Conservation (phyloP, 75 land plant species). For the Adiantum capillusveneris region DNA sequence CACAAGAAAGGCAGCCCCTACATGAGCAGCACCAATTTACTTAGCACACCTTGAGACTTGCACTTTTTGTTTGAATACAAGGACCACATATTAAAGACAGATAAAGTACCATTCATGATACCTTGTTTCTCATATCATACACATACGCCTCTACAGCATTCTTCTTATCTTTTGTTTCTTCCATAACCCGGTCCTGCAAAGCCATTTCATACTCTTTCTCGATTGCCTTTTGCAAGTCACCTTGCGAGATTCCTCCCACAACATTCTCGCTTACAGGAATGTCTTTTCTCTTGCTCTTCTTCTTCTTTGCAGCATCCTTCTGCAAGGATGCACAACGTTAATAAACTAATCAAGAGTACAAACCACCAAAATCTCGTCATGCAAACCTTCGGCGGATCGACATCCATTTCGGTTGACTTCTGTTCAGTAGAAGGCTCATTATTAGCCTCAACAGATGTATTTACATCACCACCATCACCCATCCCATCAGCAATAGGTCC, state of each 20-base stretch:
- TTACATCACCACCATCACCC: slow-evolving; percentile 2
- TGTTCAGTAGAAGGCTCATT: slow-evolving; percentile 8
- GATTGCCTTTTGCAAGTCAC: slow-evolving; percentile 44
- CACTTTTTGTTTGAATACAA: no score
- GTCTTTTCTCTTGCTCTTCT: slow-evolving; percentile 42
- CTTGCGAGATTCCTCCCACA: slow-evolving; percentile 41
- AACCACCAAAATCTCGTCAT: not conserved
- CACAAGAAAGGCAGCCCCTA: no score
- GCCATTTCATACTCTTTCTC: slow-evolving; percentile 55
- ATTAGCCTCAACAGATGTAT: slow-evolving; percentile 6
- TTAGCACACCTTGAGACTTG: no score
- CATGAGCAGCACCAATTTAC: not conserved
- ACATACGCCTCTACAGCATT: slow-evolving; percentile 78
- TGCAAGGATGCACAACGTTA: slow-evolving; percentile 6
- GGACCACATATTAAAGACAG: not conserved
- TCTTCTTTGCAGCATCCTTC: slow-evolving; percentile 34
- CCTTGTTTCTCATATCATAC: slow-evolving; percentile 76
- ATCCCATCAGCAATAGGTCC: not conserved
- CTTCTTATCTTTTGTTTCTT: slow-evolving; percentile 68
- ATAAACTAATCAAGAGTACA: no score
- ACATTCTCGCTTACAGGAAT: slow-evolving; percentile 42
- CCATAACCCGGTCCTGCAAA: slow-evolving; percentile 63
- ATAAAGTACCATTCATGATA: slow-evolving; percentile 1
- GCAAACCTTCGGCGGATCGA: slow-evolving; percentile 17
- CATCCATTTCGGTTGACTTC: slow-evolving; percentile 15